Conservation (phyloP, 2,329 filamentous ascomycete genomes). For the Coniochaeta prunicola region DNA sequence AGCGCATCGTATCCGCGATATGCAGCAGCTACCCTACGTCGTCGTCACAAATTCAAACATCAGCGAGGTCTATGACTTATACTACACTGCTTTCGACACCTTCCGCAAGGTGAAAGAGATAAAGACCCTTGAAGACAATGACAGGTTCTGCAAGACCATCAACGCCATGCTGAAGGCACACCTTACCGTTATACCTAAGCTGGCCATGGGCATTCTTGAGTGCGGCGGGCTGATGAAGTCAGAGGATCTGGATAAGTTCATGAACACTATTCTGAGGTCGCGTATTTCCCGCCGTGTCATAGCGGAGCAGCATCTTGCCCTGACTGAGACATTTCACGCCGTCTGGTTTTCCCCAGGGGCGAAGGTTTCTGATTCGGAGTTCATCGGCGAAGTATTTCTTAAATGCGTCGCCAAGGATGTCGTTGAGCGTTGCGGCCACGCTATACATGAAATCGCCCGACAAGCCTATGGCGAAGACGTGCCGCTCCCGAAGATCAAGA, state of each 20-base stretch:
- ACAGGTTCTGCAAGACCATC: conserved; percentile 74
- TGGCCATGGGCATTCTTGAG: conserved; percentile 91
- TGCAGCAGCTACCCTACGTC: conserved; percentile 92
- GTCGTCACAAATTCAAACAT: conserved; percentile 95
- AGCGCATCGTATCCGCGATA: conserved; percentile 90
- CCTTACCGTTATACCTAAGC: conserved; percentile 84
- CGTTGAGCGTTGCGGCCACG: conserved; percentile 71
- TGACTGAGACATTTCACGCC: conserved; percentile 89
- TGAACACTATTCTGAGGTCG: conserved; percentile 87
- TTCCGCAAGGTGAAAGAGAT: conserved; percentile 82
- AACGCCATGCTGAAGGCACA: conserved; percentile 77
- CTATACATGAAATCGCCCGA: conserved; percentile 66
- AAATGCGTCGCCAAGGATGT: conserved; percentile 88
- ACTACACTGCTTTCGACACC: conserved; percentile 92
- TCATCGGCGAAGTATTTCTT: conserved; percentile 92
- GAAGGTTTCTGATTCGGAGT: conserved; percentile 66
- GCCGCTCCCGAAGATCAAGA: conserved; percentile 69
- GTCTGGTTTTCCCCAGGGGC: conserved; percentile 83
- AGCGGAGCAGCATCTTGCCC: conserved; percentile 90
- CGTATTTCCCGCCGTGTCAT: conserved; percentile 94
- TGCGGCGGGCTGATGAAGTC: conserved; percentile 76
- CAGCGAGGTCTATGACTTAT: conserved; percentile 90
- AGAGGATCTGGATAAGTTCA: conserved; percentile 82
- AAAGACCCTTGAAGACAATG: conserved; percentile 81
- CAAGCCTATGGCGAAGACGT: conserved; percentile 67